A percentile compares a stretch with the other conserved stretches of the same genome.
Evolutionary conservation across 345 rosid species (phyloP).

Genomic region (Passiflora organensis): DNA sequence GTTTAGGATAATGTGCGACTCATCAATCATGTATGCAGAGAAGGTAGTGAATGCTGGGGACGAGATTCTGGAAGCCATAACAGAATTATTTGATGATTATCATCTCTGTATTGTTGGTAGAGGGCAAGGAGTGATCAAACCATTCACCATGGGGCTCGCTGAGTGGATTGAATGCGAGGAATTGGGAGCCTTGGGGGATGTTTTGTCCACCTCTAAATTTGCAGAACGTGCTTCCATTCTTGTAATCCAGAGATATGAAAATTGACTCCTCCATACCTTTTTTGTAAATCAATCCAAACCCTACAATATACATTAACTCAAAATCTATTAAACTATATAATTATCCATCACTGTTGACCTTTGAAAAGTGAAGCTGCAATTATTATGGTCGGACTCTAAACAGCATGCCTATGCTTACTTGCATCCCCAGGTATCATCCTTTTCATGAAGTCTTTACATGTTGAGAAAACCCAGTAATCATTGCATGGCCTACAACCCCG

Average conservation of each 20-base stretch:
- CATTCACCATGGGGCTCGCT: not conserved
- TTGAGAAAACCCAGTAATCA: not conserved
- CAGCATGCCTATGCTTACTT: not conserved
- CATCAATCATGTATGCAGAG: not conserved
- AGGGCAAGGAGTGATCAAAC: not conserved
- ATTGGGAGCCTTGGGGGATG: not conserved
- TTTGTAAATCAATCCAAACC: no score
- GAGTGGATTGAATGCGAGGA: not conserved
- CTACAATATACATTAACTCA: no score
- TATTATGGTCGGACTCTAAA: not conserved
- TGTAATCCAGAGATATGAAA: no score
- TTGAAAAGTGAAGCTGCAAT: not conserved
- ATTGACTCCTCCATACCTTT: no score
- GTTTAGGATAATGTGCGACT: not conserved
- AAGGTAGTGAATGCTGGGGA: not conserved
- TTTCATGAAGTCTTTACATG: not conserved
- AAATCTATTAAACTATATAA: no score
- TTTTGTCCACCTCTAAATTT: no score
- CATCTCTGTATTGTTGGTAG: not conserved
- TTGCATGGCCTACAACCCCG: conserved; percentile 1
- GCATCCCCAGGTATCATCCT: no score
- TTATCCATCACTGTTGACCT: not conserved
- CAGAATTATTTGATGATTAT: not conserved
- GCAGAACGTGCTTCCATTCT: no score
- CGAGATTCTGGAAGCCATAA: not conserved